Base-by-base conservation (phyloP, 2,329 filamentous ascomycete species). In the Coniochaeta sp. region DNA sequence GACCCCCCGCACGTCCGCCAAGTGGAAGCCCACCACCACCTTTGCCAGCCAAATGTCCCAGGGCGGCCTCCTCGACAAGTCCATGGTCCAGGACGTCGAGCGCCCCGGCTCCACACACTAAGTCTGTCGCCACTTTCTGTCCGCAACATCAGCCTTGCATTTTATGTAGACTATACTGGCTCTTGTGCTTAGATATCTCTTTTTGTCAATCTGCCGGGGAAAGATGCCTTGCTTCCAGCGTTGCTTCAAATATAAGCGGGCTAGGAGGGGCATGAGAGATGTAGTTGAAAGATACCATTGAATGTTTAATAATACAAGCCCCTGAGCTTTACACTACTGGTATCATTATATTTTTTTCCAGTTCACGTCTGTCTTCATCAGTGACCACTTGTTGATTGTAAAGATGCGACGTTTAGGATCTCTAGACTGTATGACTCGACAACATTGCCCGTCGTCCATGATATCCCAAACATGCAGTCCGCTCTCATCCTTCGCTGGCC, bases 11-110 rank as follows among this genome's bases (percentile, higher is more conserved):
- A 89, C 80, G 16, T 91, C 87, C 3, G 74, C 81, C 71, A 85
- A 83, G 72, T 94, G 89, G 88, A 81, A 77, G 69, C 87, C 87
- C 40, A 78, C 78, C 62, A 74, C 74, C 61, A 91, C 87, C 59
- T 91, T 87, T 59, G 84, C 85, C 50, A 49, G 47, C 47, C 33
- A 28, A 24, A 48, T 48, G 45, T 9, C 45, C 20, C 6, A 24
- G 6, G 26, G 28, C 12, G 30, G 18, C 16, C 16, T 49, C 20
- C 30, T 49, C 13, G 47, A 49, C 10, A 49, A 49, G 47, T 32
- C 28, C 18, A 35, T 27, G 5, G 47, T 14, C 2, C 5, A 8
- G 4, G 45, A 48, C 26, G 26, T 48, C 45, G 45, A 48, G 45
- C 45, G 18, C 18, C 45, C 16, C 16, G 42, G 42, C 45, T 48